Evolutionary conservation across 345 rosid genomes (phyloP).

Genomic region (Lenwebbia sp.): DNA sequence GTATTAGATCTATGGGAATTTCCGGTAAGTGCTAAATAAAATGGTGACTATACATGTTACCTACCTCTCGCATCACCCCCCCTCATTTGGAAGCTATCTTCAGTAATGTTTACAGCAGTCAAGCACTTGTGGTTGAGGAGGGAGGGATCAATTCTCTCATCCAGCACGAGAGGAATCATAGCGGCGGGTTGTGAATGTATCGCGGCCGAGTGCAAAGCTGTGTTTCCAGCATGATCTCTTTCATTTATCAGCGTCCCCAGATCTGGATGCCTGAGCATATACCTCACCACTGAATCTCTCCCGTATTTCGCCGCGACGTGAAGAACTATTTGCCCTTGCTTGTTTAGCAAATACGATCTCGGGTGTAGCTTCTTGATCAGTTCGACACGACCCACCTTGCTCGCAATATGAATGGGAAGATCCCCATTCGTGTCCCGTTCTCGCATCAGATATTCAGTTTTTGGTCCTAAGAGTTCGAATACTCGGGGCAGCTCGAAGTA

Average conservation of each 20-base stretch:
- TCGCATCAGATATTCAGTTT: too few species aligned
- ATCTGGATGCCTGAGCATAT: too few species aligned
- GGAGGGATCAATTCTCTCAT: too few species aligned
- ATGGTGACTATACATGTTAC: neutral
- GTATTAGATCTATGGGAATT: neutral
- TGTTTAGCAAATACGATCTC: too few species aligned
- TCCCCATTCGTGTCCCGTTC: neutral
- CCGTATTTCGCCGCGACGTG: neutral
- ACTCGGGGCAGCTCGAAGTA: fast-evolving
- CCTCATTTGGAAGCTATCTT: too few species aligned
- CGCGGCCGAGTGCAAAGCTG: neutral
- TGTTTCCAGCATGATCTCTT: neutral
- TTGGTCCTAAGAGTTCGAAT: too few species aligned
- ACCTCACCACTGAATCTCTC: neutral
- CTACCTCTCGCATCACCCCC: too few species aligned
- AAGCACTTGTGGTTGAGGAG: fast-evolving
- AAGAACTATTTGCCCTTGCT: neutral
- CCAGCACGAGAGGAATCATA: neutral
- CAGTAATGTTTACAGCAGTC: neutral
- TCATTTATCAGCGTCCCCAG: fast-evolving
- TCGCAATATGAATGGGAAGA: too few species aligned
- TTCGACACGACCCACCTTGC: too few species aligned
- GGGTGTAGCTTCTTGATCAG: too few species aligned
- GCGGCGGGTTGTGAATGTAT: neutral
- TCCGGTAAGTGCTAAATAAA: neutral